Base-by-base conservation (phyloP, 1,139 yeast genomes). In the Schwanniomyces etchellsii region DNA sequence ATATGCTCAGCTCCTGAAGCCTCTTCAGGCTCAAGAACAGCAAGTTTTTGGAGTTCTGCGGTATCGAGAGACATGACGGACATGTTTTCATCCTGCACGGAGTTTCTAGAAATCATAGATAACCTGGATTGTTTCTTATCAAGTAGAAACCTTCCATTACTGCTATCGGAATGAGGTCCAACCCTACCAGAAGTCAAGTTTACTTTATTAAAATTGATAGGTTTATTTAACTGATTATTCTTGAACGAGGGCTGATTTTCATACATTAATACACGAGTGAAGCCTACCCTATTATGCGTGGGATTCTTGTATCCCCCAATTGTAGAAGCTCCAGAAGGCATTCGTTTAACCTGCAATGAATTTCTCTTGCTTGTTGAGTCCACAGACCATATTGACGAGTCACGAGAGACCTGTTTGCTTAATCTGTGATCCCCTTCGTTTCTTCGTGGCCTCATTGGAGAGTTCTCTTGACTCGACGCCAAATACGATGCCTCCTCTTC, bases 251-350 rank as follows among this genome's bases (percentile, higher is more conserved):
- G 37, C 44, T 51, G 40, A 31, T 47, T 57, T 29, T 64, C 70
- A 2, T 60, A 51, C 11, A 52, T 46, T 27, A 67, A 52, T 2
- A 72, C 73, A 30, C 73, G 47, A 4, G 72, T 64, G 38, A 67
- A 61, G 3, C 74, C 74, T 6, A 62, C 67, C 27, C 70, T 44
- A 21, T 43, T 37, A 31, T 41, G 37, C 18, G 35, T 37, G 7
- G 27, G 28, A 11, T 33, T 32, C 17, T 26, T 16, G 12, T 27
- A 24, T 17, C 38, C 37, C n/a, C 16, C 5, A 3, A 5, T 13
- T 11, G 34, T 20, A 2, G 69, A 59, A 3, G 62, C 52, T 5
- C 55, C 52, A 11, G 62, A 47, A 2, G 57, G 37, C 48, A 54
- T 50, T 24, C 68, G 48, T 35, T 58, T 55, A 53, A 60, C 53